These are phyloP conservation scores for Geotrichum ghanense DNA, from an alignment of 805 yeast species.

Conservation along the genomic window DNA sequence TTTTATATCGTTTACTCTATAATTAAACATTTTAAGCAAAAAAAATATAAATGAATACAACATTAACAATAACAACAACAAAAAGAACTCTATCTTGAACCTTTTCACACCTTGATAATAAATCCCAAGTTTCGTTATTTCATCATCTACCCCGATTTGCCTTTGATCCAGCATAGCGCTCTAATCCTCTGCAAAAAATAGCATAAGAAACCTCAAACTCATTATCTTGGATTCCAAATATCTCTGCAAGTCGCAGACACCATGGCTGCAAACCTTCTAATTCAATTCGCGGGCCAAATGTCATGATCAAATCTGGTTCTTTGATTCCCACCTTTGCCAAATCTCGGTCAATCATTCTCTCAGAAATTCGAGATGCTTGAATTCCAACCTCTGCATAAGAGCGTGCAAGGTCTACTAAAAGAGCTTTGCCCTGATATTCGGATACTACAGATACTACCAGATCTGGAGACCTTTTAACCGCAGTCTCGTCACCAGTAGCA, in stretches of 20 bases:
- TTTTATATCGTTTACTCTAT: no score
- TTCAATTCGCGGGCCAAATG: conserved; percentile 80
- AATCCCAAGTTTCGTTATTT: no score
- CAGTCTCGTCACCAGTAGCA: conserved; percentile 3
- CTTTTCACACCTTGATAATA: no score
- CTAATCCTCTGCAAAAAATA: conserved; percentile 46
- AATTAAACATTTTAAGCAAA: no score
- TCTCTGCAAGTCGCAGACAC: conserved; percentile 85
- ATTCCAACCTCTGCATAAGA: conserved; percentile 75
- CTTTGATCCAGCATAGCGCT: conserved; percentile 59
- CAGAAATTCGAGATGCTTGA: conserved; percentile 52
- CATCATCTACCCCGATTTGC: conserved; percentile 62
- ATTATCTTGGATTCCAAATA: conserved; percentile 86
- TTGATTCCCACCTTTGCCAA: conserved; percentile 59
- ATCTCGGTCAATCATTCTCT: conserved; percentile 51
- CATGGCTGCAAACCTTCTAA: conserved; percentile 98
- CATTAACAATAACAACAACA: no score
- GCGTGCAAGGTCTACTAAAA: conserved; percentile 77
- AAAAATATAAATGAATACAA: no score
- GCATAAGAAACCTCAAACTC: conserved; percentile 55
- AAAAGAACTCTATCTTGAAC: no score
- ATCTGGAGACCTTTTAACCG: conserved; percentile 8
- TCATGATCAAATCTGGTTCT: conserved; percentile 84
- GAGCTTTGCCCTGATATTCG: conserved; percentile 74
- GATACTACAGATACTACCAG: conserved; percentile 60